Conservation (phyloP, 768 basidiomycete species). For the Leucocoprinus birnbaumii region DNA sequence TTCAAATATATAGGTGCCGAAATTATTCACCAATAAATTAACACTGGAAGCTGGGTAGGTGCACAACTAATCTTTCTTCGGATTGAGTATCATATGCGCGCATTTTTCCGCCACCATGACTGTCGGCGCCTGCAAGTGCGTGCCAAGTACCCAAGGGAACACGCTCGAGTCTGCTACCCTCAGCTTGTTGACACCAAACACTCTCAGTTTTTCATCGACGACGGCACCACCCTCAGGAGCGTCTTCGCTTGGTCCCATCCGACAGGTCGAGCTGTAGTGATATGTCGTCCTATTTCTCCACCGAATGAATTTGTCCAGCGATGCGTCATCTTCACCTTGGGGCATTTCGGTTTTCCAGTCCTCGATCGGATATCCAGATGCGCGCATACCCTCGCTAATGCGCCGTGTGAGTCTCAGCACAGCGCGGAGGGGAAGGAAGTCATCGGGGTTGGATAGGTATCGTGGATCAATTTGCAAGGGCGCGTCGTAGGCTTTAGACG, state of each 20-base stretch:
- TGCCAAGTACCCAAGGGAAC: slow-evolving; percentile 35
- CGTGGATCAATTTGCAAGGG: slow-evolving; percentile 43
- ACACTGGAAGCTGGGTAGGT: too few relatives aligned
- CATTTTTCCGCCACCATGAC: slow-evolving; percentile 36
- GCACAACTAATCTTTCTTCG: background rate
- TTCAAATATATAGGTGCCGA: too few relatives aligned
- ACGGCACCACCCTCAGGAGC: slow-evolving; percentile 32
- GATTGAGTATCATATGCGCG: slow-evolving; percentile 26
- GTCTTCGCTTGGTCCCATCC: slow-evolving; percentile 39
- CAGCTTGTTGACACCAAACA: slow-evolving; percentile 42
- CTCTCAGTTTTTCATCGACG: slow-evolving; percentile 33
- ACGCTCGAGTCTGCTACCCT: slow-evolving; percentile 48
- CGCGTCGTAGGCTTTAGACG: slow-evolving; percentile 38
- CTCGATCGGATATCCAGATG: slow-evolving; percentile 24
- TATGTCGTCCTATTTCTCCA: slow-evolving; percentile 42
- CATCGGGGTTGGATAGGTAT: slow-evolving; percentile 41
- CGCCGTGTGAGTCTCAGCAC: slow-evolving; percentile 36
- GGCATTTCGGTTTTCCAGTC: slow-evolving; percentile 36
- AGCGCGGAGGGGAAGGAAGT: slow-evolving; percentile 38
- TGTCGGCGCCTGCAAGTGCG: slow-evolving; percentile 31
- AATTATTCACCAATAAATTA: too few relatives aligned
- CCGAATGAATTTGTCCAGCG: slow-evolving; percentile 33
- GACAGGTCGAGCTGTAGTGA: slow-evolving; percentile 43
- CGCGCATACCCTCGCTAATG: slow-evolving; percentile 37
- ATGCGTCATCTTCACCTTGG: slow-evolving; percentile 36